Evolutionary conservation across 768 basidiomycete species (phyloP), one percentile per base, ranked within the genome.

Genomic region (Rhodotorula babjevae): DNA sequence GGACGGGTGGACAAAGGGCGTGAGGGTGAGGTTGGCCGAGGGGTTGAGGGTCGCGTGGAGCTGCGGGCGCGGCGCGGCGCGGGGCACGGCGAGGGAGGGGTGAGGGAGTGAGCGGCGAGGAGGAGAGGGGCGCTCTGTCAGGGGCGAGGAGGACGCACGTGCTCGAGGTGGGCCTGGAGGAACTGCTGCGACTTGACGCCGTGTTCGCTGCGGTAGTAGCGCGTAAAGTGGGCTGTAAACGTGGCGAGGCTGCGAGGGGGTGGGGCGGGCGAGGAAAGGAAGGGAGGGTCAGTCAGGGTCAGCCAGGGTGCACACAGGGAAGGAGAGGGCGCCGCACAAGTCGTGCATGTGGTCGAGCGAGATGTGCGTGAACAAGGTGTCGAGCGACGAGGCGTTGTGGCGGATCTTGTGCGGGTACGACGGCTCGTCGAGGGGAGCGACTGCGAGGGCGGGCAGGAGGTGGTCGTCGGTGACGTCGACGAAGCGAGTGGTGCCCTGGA

Each of bases 121-220:
- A 25, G n/a, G 10, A 15, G n/a, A n/a, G n/a, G n/a, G n/a, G n/a
- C n/a, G n/a, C n/a, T 15, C 6, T n/a, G 36, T 2, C 9, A 3
- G 3, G 40, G 18, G 55, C 31, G 10, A 46, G n/a, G 6, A 9
- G 18, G 44, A 27, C 16, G 40, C 23, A 18, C 40, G 75, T 78
- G 64, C 69, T 81, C 73, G 70, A 83, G 69, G 61, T 79, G 77
- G 52, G 68, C 60, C 15, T 82, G 72, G 33, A 84, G 75, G 78
- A 78, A 83, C 68, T 78, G 72, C 72, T 82, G 80, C 25, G 78
- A 79, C 67, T 83, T 76, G 56, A 79, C 79, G 18, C 83, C 83
- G 6, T 81, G 80, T 27, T 78, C 74, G 2, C 81, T 81, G 16
- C 82, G 79, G 78, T 83, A 84, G 76, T 83, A 82, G 46, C 83